Evolutionary conservation across 2,329 filamentous ascomycete species (phyloP).

Genomic region (Ceratocystis eucalypticola): DNA sequence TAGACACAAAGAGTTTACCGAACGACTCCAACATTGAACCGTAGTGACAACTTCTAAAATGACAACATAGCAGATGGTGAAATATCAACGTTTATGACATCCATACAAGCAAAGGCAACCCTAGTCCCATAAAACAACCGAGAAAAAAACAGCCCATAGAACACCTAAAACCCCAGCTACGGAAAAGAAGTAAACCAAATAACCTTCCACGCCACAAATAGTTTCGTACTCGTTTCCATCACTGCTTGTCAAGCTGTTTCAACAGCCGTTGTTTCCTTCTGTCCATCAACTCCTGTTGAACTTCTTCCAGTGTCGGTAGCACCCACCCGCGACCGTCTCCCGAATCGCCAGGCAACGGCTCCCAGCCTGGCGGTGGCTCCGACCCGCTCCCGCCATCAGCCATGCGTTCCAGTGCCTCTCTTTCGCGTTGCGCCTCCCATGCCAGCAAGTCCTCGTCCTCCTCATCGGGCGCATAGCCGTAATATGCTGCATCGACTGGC

Average conservation of each 20-base stretch:
- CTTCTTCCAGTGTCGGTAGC: conserved; percentile 75
- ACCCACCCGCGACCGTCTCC: conserved; percentile 75
- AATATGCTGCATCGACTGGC: conserved; percentile 78
- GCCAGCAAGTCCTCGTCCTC: conserved; percentile 69
- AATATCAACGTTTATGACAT: neutral
- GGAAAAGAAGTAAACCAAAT: neutral
- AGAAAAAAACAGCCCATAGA: neutral
- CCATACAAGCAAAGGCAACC: neutral
- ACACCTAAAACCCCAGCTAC: conserved; percentile 15
- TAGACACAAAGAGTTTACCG: too few relatives aligned
- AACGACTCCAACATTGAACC: too few relatives aligned
- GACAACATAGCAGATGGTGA: neutral
- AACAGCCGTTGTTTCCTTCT: conserved; percentile 69
- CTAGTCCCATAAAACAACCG: neutral
- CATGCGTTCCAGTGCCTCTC: conserved; percentile 61
- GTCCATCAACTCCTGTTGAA: conserved; percentile 87
- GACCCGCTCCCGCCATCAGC: conserved; percentile 28
- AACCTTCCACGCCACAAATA: neutral
- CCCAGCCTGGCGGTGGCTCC: conserved; percentile 49
- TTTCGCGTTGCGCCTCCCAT: conserved; percentile 75
- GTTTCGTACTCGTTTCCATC: neutral
- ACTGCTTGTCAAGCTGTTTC: conserved; percentile 50
- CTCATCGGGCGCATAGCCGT: conserved; percentile 85
- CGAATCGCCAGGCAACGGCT: conserved; percentile 70
- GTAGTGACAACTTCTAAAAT: neutral